phyloP scores from a whole-genome alignment of 140 eudicot genomes.

The Cichorium intybus region DNA sequence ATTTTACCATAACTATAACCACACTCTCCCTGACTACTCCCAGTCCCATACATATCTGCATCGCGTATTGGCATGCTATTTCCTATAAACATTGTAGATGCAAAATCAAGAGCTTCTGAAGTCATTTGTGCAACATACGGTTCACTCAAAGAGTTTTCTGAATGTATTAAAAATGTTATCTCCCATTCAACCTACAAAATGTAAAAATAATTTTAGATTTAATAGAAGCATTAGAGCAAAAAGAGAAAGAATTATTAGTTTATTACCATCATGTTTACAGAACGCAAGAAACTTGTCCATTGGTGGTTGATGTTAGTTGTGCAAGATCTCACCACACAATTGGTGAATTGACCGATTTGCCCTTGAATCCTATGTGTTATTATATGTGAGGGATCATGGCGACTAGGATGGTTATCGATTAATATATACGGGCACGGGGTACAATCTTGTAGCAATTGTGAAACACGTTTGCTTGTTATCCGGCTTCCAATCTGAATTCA shows the following conservation, averaged over 20 bases:
- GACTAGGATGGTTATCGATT: constrained; percentile 80
- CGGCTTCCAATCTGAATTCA: constrained; percentile 81
- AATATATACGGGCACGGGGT: constrained; percentile 68
- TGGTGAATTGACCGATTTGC: constrained; percentile 50
- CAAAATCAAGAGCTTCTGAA: constrained; percentile 48
- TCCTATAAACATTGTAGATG: constrained; percentile 74
- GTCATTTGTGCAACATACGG: constrained; percentile 69
- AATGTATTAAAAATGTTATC: constrained; percentile 53
- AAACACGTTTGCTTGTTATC: constrained; percentile 79
- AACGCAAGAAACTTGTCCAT: constrained; percentile 46
- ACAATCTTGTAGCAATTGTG: constrained; percentile 67
- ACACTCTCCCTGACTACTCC: constrained; percentile 35
- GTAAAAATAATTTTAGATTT: background rate
- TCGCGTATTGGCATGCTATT: constrained; percentile 98
- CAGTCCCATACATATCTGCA: constrained; percentile 78
- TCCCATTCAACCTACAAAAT: constrained; percentile 79
- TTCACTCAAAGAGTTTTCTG: constrained; percentile 75
- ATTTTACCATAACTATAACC: constrained; percentile 17
- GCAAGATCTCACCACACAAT: constrained; percentile 42
- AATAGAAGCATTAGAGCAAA: too few species aligned
- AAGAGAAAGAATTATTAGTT: too few species aligned
- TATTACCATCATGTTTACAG: constrained; percentile 69
- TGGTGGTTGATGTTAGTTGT: constrained; percentile 33
- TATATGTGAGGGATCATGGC: constrained; percentile 91
- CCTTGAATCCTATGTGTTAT: constrained; percentile 79